Percentiles rank a stretch among this genome's conserved stretches.
Conservation (phyloP, 192 early-diverging fungal species). For the Globomyces pollinis-pini region DNA sequence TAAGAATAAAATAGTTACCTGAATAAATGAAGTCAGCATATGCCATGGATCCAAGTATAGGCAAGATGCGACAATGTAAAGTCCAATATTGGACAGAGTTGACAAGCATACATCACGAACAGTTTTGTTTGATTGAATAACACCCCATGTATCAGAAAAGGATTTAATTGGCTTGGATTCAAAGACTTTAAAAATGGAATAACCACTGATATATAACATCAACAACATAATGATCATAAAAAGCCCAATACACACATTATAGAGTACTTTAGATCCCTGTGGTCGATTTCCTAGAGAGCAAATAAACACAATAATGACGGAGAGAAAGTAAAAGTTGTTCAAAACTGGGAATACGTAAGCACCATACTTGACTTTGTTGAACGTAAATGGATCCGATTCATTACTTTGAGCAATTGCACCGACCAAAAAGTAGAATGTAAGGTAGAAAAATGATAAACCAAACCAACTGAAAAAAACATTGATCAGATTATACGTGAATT, state of each 20-base stretch:
- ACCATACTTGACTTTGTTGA: constrained; percentile 35
- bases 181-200: constrained; percentile 28
- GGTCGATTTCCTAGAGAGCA: constrained; percentile 92
- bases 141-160: constrained; percentile 6
- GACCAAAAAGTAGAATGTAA: constrained; percentile 80
- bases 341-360: constrained; percentile 56
- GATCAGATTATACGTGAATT: constrained; percentile 77
- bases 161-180: constrained; percentile 12
- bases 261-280: constrained; percentile 78
- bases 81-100: constrained; percentile 68
- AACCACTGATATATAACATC: constrained; percentile 68
- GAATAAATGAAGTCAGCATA: constrained; percentile 45
- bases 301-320: constrained; percentile 78
- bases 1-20: no score
- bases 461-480: constrained; percentile 87
- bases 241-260: constrained; percentile 63
- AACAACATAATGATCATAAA: constrained; percentile 85
- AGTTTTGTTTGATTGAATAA: constrained; percentile 23
- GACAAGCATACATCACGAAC: constrained; percentile 80
- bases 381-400: constrained; percentile 20
- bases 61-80: constrained; percentile 75
- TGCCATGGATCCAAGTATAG: constrained; percentile 85
- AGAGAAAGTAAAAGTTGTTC: constrained; percentile 68
- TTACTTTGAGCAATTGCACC: constrained; percentile 17
- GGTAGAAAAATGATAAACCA: constrained; percentile 80